Conservation (phyloP, 2,329 filamentous ascomycete genomes). For the Malbranchea zuffiana region DNA sequence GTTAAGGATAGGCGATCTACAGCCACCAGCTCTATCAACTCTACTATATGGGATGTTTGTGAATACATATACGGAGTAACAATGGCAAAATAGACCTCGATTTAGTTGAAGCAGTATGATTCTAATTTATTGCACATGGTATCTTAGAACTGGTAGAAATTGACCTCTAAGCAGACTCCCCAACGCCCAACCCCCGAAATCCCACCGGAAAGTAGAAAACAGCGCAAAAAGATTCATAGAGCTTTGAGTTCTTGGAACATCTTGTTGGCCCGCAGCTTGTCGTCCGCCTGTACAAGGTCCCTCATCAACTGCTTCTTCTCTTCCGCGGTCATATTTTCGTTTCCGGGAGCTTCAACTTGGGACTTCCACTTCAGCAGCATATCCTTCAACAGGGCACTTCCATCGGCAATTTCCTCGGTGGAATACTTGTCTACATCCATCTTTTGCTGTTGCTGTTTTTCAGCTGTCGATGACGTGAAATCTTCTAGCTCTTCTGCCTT, state of each 20-base stretch:
- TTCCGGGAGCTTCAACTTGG: constrained; percentile 52
- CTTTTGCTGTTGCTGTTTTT: constrained; percentile 34
- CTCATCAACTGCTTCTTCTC: constrained; percentile 70
- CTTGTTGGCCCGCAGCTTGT: constrained; percentile 49
- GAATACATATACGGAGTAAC: too few relatives aligned
- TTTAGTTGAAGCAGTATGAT: too few relatives aligned
- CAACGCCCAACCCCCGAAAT: too few relatives aligned
- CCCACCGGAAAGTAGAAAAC: too few relatives aligned
- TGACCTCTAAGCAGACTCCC: too few relatives aligned
- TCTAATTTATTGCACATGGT: too few relatives aligned
- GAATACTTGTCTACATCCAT: constrained; percentile 44
- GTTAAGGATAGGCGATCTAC: too few relatives aligned
- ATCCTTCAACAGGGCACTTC: constrained; percentile 72
- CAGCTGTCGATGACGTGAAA: constrained; percentile 43
- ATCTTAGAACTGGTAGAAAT: too few relatives aligned
- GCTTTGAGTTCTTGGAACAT: constrained; percentile 41
- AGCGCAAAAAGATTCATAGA: constrained; percentile 28
- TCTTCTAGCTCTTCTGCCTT: constrained; percentile 98
- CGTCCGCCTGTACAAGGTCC: constrained; percentile 64
- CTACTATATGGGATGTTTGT: too few relatives aligned
- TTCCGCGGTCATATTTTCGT: constrained; percentile 50
- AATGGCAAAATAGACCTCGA: too few relatives aligned
- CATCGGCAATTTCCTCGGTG: constrained; percentile 80
- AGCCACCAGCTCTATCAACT: too few relatives aligned
- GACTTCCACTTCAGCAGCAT: constrained; percentile 78